phyloP scores from a whole-genome alignment of 345 rosid genomes.

The Gossypium arboreum region DNA sequence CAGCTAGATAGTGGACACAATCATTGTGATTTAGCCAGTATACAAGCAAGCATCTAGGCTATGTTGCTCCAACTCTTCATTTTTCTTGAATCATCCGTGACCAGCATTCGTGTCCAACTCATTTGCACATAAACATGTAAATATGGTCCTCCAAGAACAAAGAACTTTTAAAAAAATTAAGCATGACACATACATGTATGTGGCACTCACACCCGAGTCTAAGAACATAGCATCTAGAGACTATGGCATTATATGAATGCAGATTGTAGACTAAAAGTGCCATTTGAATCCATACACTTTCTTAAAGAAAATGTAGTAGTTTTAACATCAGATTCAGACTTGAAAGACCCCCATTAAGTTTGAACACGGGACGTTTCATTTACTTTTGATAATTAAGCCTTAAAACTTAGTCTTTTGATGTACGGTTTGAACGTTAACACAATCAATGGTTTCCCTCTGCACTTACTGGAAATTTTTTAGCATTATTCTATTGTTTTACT shows the following conservation, averaged over 20 bases:
- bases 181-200: background rate
- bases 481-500: background rate
- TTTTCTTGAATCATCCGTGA: too few relatives aligned
- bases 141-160: background rate
- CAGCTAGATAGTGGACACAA: too few relatives aligned
- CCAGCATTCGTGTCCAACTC: too few relatives aligned
- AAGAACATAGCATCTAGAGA: background rate
- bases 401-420: background rate
- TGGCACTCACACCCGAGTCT: background rate
- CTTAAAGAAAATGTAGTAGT: background rate
- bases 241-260: background rate
- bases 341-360: background rate
- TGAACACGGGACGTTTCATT: background rate
- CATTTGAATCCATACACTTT: background rate
- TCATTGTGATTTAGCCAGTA: too few relatives aligned
- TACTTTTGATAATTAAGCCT: background rate
- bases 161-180: too few relatives aligned
- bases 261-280: background rate
- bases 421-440: background rate
- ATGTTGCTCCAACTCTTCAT: too few relatives aligned
- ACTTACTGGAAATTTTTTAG: background rate
- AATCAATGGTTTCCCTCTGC: background rate
- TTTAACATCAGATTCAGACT: background rate
- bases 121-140: too few relatives aligned
- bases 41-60: too few relatives aligned